Base-by-base conservation (phyloP, 2,329 filamentous ascomycete genomes). In the Trichoderma atrobrunneum region DNA sequence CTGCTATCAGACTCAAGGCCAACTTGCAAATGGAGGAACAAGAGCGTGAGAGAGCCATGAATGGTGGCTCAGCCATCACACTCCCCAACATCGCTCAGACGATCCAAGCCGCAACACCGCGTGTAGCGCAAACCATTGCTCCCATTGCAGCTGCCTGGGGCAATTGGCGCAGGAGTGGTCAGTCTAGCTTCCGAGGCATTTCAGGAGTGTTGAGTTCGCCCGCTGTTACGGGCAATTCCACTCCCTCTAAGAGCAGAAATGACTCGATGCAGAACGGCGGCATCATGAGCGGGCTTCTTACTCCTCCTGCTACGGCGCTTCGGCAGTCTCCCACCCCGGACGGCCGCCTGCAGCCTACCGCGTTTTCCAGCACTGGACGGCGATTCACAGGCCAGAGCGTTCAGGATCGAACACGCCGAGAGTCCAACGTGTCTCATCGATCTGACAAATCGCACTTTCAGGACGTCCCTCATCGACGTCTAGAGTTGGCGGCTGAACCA, bases 1-100 rank as follows among this genome's bases (percentile, higher is more conserved):
- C 95, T 7, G 93, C 94, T 43, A 98, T 98, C 76, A 92, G 96
- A 68, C 90, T 99, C 73, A 93, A 94, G 80, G 93, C 96, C 16
- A 98, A 97, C 78, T 86, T 99, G 43, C 94, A 98, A 80, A 99
- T 99, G 96, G 95, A 99, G 81, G 93, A 97, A 79, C 94, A 97
- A 80, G 95, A 98, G 82, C 93, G 94, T 66, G 95, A 98, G 81
- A 89, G 96, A 73, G 91, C 93, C 1, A 88, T 93, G 82, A 90
- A 92, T 69, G 91, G 91, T 62, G 89, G 88, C 16, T 92, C 90
- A 8, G 85, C 89, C 32, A 86, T 91, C 73, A 89, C 86, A 69
- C 85, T 96, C 76, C 92, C 93, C 5, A 93, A 92, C 54, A 88
- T 97, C 56, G 92, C 93, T 1, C 91, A 92, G 61, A 89, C 93